Base-by-base conservation (phyloP, 192 early-diverging fungal genomes). In the Umbelopsis ramanniana region DNA sequence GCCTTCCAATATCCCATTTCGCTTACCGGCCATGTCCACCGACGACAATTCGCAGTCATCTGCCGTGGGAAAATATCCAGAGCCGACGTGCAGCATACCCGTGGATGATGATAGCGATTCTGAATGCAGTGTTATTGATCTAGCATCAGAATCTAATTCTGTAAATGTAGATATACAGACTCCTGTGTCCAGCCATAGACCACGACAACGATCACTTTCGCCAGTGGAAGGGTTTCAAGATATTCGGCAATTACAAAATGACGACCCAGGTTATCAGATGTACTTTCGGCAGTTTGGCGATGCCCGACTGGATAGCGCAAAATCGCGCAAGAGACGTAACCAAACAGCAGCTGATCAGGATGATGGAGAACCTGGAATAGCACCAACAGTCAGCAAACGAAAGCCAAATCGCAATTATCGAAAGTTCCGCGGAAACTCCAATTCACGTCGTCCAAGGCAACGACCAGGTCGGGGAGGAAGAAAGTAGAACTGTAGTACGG, bases 151-250 rank as follows among this genome's bases (percentile, higher is more conserved):
- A n/a, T 0, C 29, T 0, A 9, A 37, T 17, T 14, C 57, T 14
- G 23, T 23, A 0, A 26, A 29, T 22, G 8, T 43, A 26, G 53
- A 55, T 12, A 24, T 22, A 22, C 21, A 14, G 57, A 0, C 15
- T 3, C 15, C 7, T 1, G 7, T 19, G 29, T 12, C 26, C 7
- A 15, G 3, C 15, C 2, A 63, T 5, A 4, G 14, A 9, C 29
- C 33, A 29, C 33, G 57, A 17, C 24, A 63, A 37, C 26, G 57
- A 37, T 63, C 57, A 19, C n/a, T 38, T 2, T 63, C 57, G 6
- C 57, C 57, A 14, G 26, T 63, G 11, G 57, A 63, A 63, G 57
- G 57, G 2, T 63, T 63, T 35, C 57, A 63, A 37, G 57, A 63
- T 37, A 63, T 63, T 35, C 26, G 57, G 33, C 57, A 63, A 37